Conservation (phyloP, 345 rosid species). For the Tarenaya hassleriana region DNA sequence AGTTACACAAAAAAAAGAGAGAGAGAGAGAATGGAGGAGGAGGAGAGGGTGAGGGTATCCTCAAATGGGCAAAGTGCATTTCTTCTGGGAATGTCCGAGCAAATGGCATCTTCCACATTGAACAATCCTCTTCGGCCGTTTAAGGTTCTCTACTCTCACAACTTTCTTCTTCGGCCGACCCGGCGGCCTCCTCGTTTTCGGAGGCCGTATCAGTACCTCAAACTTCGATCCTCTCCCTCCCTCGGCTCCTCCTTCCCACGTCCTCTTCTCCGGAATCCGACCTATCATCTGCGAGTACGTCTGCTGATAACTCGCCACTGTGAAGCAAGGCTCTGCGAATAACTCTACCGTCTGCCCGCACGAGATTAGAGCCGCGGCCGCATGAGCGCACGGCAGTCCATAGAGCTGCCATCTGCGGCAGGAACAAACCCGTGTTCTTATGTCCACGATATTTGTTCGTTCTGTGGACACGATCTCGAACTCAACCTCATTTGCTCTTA, state of each 20-base stretch:
- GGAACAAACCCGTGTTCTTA: conserved; percentile 71
- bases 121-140: conserved; percentile 91
- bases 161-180: conserved; percentile 98
- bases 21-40: not conserved
- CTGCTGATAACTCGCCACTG: conserved; percentile 64
- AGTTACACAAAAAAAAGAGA: conserved; percentile 27
- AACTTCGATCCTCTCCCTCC: conserved; percentile 47
- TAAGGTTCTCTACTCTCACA: conserved; percentile 82
- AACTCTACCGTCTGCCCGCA: conserved; percentile 78
- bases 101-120: conserved; percentile 98
- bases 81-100: conserved; percentile 98
- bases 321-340: conserved; percentile 85
- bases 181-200: conserved; percentile 93
- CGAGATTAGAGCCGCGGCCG: conserved; percentile 91
- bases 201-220: conserved; percentile 59
- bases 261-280: conserved; percentile 58
- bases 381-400: conserved; percentile 94
- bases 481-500: conserved; percentile 93
- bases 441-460: conserved; percentile 91
- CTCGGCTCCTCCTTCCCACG: conserved; percentile 61
- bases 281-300: conserved; percentile 66
- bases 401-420: conserved; percentile 95
- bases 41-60: conserved; percentile 14
- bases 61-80: conserved; percentile 84
- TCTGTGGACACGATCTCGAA: conserved; percentile 97